Evolutionary conservation across 257 asterid genomes (phyloP).

Genomic region (Rauvolfia tetraphylla): DNA sequence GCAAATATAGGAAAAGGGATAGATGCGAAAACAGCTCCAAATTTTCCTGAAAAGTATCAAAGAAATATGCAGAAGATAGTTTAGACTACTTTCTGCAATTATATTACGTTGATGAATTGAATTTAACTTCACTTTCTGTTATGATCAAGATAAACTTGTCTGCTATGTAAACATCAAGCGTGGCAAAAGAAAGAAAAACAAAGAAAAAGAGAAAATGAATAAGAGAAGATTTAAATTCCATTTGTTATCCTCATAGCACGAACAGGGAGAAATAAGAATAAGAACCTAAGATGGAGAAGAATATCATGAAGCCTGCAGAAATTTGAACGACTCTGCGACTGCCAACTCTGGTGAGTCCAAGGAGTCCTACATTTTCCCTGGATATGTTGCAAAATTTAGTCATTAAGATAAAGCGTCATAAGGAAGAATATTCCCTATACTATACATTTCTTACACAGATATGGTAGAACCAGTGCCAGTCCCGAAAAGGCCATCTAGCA

Average conservation of each 20-base stretch:
- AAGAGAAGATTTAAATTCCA: not conserved
- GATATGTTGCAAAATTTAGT: slow-evolving; percentile 10
- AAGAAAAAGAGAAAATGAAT: no score
- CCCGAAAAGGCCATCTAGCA: slow-evolving; percentile 92
- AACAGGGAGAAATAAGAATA: not conserved
- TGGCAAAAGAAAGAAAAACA: no score
- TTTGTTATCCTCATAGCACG: not conserved
- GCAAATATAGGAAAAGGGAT: slow-evolving; percentile 91
- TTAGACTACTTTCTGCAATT: not conserved
- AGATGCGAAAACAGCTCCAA: slow-evolving; percentile 98
- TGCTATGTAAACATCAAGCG: no score
- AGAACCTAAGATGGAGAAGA: slow-evolving; percentile 85
- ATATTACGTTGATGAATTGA: not conserved
- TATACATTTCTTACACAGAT: slow-evolving; percentile 67
- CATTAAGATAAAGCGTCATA: not conserved
- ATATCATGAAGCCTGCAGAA: slow-evolving; percentile 97
- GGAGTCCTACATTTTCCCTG: slow-evolving; percentile 98
- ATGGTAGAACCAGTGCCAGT: slow-evolving; percentile 91
- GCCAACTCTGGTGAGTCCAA: slow-evolving; percentile 97
- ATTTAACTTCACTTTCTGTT: not conserved
- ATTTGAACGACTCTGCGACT: slow-evolving; percentile 97
- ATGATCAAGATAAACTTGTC: not conserved
- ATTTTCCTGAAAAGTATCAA: slow-evolving; percentile 63
- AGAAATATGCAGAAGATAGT: not conserved
- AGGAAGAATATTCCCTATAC: not conserved